Conservation (phyloP, 192 early-diverging fungal species). For the Podila epigama region DNA sequence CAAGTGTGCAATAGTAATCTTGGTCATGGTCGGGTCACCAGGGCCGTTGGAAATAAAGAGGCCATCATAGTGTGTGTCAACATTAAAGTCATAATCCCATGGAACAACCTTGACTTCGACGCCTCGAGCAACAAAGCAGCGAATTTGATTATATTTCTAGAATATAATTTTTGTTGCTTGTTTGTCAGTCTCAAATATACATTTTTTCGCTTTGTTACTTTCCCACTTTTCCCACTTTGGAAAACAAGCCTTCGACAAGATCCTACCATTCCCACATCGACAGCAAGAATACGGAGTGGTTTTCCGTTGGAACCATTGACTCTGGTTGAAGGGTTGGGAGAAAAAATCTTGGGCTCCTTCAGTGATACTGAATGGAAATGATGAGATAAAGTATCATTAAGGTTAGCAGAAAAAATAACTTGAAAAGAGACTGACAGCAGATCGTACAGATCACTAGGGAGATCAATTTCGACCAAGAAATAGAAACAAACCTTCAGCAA, state of each 20-base stretch:
- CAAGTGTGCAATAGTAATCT: conserved; percentile 79
- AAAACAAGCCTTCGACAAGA: background rate
- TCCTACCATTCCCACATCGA: conserved; percentile 92
- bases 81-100: conserved; percentile 94
- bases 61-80: conserved; percentile 83
- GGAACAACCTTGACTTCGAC: conserved; percentile 94
- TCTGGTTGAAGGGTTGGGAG: conserved; percentile 63
- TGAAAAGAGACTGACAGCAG: too few species aligned
- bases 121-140: conserved; percentile 96
- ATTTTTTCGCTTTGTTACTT: too few species aligned
- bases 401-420: too few species aligned
- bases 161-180: background rate
- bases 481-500: conserved; percentile 72
- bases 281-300: conserved; percentile 83
- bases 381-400: too few species aligned
- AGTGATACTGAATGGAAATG: conserved; percentile 84
- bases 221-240: too few species aligned
- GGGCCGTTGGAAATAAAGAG: conserved; percentile 96
- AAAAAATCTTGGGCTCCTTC: conserved; percentile 81
- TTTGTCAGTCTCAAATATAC: background rate
- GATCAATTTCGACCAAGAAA: too few species aligned
- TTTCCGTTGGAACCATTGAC: conserved; percentile 66
- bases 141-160: conserved; percentile 95
- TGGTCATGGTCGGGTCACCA: conserved; percentile 91
- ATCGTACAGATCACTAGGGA: too few species aligned